Conservation (phyloP, 805 yeast species). For the Vanderwaltozyma verrucispora region DNA sequence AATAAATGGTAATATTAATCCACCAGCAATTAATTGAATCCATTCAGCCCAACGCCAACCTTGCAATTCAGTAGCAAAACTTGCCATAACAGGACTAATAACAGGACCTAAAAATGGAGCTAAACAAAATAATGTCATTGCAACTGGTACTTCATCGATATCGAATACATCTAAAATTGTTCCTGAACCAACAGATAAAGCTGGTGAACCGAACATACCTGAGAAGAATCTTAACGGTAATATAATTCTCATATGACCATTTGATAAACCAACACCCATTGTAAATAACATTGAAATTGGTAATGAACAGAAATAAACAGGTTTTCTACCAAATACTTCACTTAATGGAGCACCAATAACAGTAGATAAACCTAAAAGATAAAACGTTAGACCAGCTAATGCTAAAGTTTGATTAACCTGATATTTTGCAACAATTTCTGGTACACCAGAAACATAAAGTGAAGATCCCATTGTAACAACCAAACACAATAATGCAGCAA, state of each 20-base stretch:
- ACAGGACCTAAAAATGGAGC: conserved; percentile 79
- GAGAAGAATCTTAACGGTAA: conserved; percentile 63
- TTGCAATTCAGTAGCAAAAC: conserved; percentile 49
- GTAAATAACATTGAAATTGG: conserved; percentile 62
- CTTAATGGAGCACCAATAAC: conserved; percentile 63
- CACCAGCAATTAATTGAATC: conserved; percentile 62
- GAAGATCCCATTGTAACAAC: conserved; percentile 72
- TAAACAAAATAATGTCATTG: conserved; percentile 69
- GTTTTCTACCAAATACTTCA: conserved; percentile 57
- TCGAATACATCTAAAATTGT: conserved; percentile 71
- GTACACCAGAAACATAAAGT: conserved; percentile 54
- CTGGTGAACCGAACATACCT: conserved; percentile 72
- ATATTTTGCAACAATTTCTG: conserved; percentile 39
- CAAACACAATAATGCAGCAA: conserved; percentile 53
- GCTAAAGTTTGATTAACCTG: conserved; percentile 51
- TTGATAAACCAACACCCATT: conserved; percentile 62
- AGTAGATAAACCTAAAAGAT: conserved; percentile 64
- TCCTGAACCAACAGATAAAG: conserved; percentile 78
- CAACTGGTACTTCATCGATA: conserved; percentile 52
- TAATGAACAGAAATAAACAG: conserved; percentile 47
- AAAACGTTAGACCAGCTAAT: conserved; percentile 59
- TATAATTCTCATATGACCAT: conserved; percentile 45
- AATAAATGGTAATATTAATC: conserved; percentile 39
- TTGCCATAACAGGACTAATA: conserved; percentile 65
- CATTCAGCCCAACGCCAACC: conserved; percentile 67